Base-by-base conservation (phyloP, 805 yeast species). In the Metschnikowia santaceciliae region DNA sequence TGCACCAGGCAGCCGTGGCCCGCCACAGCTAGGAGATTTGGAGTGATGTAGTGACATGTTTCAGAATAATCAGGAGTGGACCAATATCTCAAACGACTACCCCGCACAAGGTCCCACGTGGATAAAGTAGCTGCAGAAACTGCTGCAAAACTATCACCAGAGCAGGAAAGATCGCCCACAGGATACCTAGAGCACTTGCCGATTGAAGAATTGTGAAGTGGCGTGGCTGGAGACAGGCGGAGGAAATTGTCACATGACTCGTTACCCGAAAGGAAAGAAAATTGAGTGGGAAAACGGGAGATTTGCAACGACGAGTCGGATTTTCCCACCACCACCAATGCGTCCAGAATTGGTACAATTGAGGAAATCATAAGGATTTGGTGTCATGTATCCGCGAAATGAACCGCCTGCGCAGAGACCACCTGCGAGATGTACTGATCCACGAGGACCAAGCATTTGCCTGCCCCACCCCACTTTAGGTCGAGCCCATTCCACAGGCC, bases 131-230 rank as follows among this genome's bases (percentile, higher is more conserved):
- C 30, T 6, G 50, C 55, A 1, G 59, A 51, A 4, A 47, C 51
- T 13, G 60, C 58, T 1, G 54, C 57, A 26, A 52, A 42, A 8
- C 14, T 26, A 17, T 35, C 46, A 10, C 42, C 54, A 14, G 30
- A 14, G 22, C 34, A 41, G 3, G 53, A 54, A 17, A 57, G 23
- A 10, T 42, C 58, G 20, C 49, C 37, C 36, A 58, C 56, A 7
- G 60, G 54, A 35, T 36, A 34, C 19, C 49, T 52, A n/a, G 60
- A 51, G 45, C 58, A 55, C 26, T 58, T 58, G n/a, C 61, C 61
- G 13, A 58, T 26, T 35, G 32, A 15, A 10, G 35, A 32, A 14
- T 15, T 41, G 38, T 42, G 46, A n/a, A 36, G 47, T 11, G 47
- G 34, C 33, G 26, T 37, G 15, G 32, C 40, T 35, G 42, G 47